phyloP scores from a whole-genome alignment of 2,329 filamentous ascomycete genomes.

The Magnaporthiopsis rhizophila region DNA sequence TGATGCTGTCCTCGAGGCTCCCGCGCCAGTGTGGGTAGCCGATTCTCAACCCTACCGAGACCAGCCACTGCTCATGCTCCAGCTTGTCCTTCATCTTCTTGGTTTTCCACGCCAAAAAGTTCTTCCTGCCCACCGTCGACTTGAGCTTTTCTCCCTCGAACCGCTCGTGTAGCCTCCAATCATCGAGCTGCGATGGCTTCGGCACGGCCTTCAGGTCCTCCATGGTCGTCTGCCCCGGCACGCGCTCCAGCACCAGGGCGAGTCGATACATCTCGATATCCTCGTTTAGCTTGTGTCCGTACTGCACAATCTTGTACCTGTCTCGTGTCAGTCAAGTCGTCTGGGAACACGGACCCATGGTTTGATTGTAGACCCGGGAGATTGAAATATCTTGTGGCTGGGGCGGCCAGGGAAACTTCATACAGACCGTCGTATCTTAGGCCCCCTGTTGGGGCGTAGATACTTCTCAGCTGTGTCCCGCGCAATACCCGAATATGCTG shows the following conservation, averaged over 20 bases:
- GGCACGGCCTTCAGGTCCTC: conserved; percentile 37
- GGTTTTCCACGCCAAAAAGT: conserved; percentile 1
- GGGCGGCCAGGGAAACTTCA: conserved; percentile 16
- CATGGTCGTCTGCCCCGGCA: conserved; percentile 32
- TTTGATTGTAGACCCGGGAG: not conserved
- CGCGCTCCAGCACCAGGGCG: conserved; percentile 37
- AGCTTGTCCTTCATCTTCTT: conserved; percentile 7
- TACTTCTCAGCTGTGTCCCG: conserved; percentile 41
- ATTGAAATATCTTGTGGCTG: too few species aligned
- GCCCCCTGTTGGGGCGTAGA: conserved; percentile 42
- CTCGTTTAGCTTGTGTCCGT: conserved; percentile 33
- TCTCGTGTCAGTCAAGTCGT: not conserved
- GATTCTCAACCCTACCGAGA: conserved; percentile 3
- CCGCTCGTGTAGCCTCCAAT: conserved; percentile 44
- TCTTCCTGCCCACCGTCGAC: not conserved
- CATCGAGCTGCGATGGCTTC: conserved; percentile 46
- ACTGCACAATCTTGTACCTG: conserved; percentile 42
- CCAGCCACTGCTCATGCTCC: conserved; percentile 9
- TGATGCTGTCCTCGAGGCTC: not conserved
- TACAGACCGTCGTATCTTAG: conserved; percentile 52
- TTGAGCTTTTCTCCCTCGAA: conserved; percentile 33
- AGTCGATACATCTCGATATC: conserved; percentile 33
- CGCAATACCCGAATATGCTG: conserved; percentile 43
- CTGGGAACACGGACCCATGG: not conserved
- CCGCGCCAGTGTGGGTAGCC: conserved; percentile 3